Conservation (phyloP, 192 early-diverging fungal species). For the Coemansia sp. region DNA sequence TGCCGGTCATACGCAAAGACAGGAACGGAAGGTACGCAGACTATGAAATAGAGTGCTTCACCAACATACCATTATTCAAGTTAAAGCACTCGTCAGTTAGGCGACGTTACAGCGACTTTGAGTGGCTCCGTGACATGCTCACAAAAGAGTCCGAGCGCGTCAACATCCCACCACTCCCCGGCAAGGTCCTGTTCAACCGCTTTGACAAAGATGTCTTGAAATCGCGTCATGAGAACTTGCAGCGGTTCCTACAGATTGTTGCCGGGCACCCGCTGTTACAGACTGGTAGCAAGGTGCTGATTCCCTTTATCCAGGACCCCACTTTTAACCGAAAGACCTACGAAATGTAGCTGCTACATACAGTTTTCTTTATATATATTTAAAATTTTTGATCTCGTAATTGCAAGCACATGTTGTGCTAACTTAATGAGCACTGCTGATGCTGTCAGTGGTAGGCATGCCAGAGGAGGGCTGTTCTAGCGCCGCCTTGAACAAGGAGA, state of each 20-base stretch:
- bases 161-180: slow-evolving; percentile 94
- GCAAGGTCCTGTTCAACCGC: slow-evolving; percentile 95
- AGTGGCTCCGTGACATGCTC: slow-evolving; percentile 96
- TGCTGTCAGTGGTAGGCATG: background rate
- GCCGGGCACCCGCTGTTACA: slow-evolving; percentile 97
- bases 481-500: slow-evolving; percentile 15
- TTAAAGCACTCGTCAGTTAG: slow-evolving; percentile 79
- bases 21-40: slow-evolving; percentile 90
- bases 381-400: background rate
- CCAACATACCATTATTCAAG: slow-evolving; percentile 98
- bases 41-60: slow-evolving; percentile 95
- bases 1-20: slow-evolving; percentile 81
- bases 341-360: slow-evolving; percentile 12
- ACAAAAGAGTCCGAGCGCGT: slow-evolving; percentile 90
- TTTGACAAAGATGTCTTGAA: slow-evolving; percentile 98
- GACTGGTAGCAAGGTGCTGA: slow-evolving; percentile 93
- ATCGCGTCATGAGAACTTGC: slow-evolving; percentile 82
- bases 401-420: background rate
- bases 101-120: slow-evolving; percentile 96
- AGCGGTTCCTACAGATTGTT: slow-evolving; percentile 96
- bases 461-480: slow-evolving; percentile 2
- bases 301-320: slow-evolving; percentile 94
- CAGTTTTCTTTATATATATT: background rate
- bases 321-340: slow-evolving; percentile 82
- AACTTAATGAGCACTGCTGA: no score